Evolutionary conservation across 2,329 filamentous ascomycete species (phyloP), one percentile per base, ranked within the genome.

Genomic region (Colletotrichum karsti): DNA sequence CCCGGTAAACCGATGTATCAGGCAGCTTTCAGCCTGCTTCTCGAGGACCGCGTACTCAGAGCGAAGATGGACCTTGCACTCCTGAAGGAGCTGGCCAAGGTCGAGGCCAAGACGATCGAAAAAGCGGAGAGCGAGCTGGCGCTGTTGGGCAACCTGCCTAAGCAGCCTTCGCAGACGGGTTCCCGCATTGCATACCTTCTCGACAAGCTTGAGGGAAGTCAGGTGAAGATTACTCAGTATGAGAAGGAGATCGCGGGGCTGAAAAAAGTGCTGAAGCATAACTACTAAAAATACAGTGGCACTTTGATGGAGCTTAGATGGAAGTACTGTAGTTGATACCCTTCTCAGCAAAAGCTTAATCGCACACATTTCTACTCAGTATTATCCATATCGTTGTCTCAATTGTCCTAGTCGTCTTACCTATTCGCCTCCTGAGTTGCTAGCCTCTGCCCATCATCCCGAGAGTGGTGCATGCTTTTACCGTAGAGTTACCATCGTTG

Each of bases 1-100:
- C 92, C 94, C 0, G 94, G 94, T 22, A 94, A 93, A 75, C 95
- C 95, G 0, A 92, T 98, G 26, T 97, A 95, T 79, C 89, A 91
- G 65, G 90, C 95, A 1, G 95, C 95, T 0, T 98, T 98, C 81
- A 85, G 87, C 67, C 84, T 88, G 39, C 82, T 98, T 39, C 86
- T 90, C 0, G 81, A 88, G 50, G 95, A 98, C 76, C 84, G 85
- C 7, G 93, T 94, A 1, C 84, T 98, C 44, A 85, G 86, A 44
- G 91, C 92, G 37, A 89, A 91, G 71, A 88, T 98, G 78, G 91
- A 94, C 74, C 82, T 97, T 10, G 87, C 88, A 1, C 84, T 94
- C 18, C 74, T 97, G 22, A 85, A 83, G 0, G 91, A 95, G 76
- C 81, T 93, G 63, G 88, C 90, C 24, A 91, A 91, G 74, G 86